Percentiles rank a stretch among this genome's conserved stretches.
phyloP scores from a whole-genome alignment of 2,329 filamentous ascomycete species.

The Monilinia aucupariae region DNA sequence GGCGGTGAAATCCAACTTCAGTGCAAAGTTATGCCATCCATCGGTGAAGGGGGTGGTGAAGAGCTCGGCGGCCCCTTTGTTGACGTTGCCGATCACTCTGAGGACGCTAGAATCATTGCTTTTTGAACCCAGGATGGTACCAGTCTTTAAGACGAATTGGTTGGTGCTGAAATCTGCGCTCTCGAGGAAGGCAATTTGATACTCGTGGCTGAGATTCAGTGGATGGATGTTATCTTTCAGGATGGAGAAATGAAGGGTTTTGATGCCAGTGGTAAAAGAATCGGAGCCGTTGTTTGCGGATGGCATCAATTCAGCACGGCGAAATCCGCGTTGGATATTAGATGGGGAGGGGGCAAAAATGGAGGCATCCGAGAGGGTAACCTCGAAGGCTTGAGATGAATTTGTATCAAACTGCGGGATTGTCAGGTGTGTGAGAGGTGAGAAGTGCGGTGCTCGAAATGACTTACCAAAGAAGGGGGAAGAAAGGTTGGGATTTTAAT shows the following conservation, averaged over 20 bases:
- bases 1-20: constrained; percentile 51
- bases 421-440: neutral
- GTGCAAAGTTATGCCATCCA: constrained; percentile 57
- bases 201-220: constrained; percentile 50
- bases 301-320: constrained; percentile 53
- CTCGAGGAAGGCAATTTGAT: constrained; percentile 37
- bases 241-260: constrained; percentile 57
- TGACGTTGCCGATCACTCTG: constrained; percentile 31
- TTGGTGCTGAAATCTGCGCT: constrained; percentile 44
- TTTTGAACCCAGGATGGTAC: constrained; percentile 42
- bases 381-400: constrained; percentile 14
- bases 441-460: constrained; percentile 17
- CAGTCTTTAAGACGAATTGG: constrained; percentile 51
- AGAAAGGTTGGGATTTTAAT: constrained; percentile 42
- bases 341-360: constrained; percentile 50
- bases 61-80: constrained; percentile 45
- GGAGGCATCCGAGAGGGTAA: constrained; percentile 43
- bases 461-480: constrained; percentile 37
- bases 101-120: neutral
- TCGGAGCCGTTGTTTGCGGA: constrained; percentile 44
- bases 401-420: constrained; percentile 23
- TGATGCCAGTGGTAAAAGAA: constrained; percentile 47
- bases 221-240: constrained; percentile 45
- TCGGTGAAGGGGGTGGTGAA: constrained; percentile 49
- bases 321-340: constrained; percentile 53